Conservation (phyloP, 2,329 filamentous ascomycete species). For the Colletotrichum sp. region DNA sequence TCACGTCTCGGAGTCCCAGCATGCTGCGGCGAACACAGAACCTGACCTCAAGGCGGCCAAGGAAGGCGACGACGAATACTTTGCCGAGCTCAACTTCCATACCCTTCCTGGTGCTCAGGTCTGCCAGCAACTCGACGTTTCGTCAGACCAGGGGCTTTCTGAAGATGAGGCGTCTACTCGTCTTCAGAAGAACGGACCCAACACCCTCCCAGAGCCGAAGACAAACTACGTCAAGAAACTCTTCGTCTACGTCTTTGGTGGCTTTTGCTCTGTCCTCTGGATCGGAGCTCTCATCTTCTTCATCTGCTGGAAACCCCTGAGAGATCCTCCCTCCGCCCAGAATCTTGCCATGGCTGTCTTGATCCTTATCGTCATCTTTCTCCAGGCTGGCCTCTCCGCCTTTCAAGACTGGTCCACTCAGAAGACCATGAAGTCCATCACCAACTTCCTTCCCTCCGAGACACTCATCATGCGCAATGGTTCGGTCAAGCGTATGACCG, state of each 20-base stretch:
- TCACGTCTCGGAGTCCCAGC: background rate
- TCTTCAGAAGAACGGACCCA: background rate
- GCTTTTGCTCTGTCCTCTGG: background rate
- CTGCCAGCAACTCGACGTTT: background rate
- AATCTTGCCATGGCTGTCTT: constrained; percentile 52
- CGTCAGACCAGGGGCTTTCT: background rate
- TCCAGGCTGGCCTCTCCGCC: constrained; percentile 50
- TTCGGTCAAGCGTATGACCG: background rate
- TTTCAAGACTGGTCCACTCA: constrained; percentile 54
- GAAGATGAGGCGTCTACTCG: background rate
- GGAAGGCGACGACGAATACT: background rate
- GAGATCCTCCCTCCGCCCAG: constrained; percentile 44
- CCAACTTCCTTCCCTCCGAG: constrained; percentile 47
- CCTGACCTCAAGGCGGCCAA: background rate
- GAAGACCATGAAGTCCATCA: constrained; percentile 51
- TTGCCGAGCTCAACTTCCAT: background rate
- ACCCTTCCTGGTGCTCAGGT: background rate
- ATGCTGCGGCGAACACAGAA: background rate
- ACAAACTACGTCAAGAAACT: background rate
- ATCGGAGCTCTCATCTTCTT: constrained; percentile 20
- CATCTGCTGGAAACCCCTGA: constrained; percentile 51
- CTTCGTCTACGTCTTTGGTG: background rate
- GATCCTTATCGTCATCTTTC: constrained; percentile 50
- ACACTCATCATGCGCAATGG: constrained; percentile 41
- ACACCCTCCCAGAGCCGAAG: background rate